Evolutionary conservation across 441 rosid genomes (phyloP).

Genomic region (Manihot esculenta): DNA sequence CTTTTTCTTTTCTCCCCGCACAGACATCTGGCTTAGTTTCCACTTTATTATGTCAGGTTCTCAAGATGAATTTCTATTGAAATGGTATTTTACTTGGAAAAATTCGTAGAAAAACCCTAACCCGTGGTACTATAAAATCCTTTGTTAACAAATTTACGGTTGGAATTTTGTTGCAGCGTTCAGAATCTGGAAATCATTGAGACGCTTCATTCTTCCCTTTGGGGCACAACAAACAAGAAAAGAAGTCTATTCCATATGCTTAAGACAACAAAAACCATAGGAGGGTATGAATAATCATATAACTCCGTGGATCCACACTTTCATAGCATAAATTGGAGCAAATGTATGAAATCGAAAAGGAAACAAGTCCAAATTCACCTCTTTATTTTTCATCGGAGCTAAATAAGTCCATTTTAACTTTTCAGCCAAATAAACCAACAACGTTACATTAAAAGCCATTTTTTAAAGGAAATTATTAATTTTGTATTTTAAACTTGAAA

Average conservation of each 20-base stretch:
- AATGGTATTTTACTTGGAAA: constrained; percentile 2
- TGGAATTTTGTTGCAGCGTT: constrained; percentile 55
- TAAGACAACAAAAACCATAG: constrained; percentile 92
- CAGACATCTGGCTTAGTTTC: constrained; percentile 12
- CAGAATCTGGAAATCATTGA: constrained; percentile 92
- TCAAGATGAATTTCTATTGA: not conserved
- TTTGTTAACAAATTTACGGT: constrained; percentile 24
- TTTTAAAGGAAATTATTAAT: too few relatives aligned
- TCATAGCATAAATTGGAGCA: constrained; percentile 16
- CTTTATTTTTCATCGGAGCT: too few relatives aligned
- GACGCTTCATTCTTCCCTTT: constrained; percentile 75
- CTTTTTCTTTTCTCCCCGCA: constrained; percentile 11
- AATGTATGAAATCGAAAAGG: too few relatives aligned
- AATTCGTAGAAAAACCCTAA: constrained; percentile 1
- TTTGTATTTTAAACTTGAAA: too few relatives aligned
- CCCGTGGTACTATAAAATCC: not conserved
- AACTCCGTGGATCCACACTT: constrained; percentile 21
- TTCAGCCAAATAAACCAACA: too few relatives aligned
- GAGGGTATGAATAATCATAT: constrained; percentile 61
- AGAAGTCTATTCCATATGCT: constrained; percentile 95
- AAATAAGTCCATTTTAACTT: too few relatives aligned
- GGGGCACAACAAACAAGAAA: constrained; percentile 94
- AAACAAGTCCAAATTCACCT: too few relatives aligned
- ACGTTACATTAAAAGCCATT: too few relatives aligned
- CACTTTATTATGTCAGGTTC: constrained; percentile 3